Evolutionary conservation across 2,329 filamentous ascomycete genomes (phyloP).

Genomic region (Dendrostoma leiphaemia): DNA sequence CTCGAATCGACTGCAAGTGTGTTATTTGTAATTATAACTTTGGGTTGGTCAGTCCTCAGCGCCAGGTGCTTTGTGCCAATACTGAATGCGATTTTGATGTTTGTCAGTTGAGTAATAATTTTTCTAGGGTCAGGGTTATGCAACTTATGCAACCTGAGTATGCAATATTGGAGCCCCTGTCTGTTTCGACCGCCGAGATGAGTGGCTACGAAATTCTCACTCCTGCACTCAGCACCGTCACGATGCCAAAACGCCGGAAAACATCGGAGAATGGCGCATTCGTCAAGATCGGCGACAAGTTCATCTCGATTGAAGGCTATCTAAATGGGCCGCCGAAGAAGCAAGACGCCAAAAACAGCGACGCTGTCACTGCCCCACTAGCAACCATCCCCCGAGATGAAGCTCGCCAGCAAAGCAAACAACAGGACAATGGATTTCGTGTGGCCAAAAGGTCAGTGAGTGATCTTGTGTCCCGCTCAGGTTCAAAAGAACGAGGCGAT

Average conservation of each 20-base stretch:
- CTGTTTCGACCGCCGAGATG: no score
- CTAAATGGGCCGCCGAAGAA: slow-evolving; percentile 34
- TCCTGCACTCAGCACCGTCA: slow-evolving; percentile 21
- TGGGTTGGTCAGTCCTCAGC: no score
- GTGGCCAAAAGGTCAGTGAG: slow-evolving; percentile 25
- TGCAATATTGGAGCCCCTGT: no score
- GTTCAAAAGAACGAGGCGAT: slow-evolving; percentile 6
- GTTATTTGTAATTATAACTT: no score
- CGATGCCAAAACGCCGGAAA: slow-evolving; percentile 25
- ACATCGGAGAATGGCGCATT: slow-evolving; percentile 33
- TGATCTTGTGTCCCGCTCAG: not conserved
- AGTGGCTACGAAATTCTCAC: slow-evolving; percentile 10
- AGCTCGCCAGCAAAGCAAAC: not conserved
- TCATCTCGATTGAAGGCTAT: slow-evolving; percentile 50
- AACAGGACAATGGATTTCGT: not conserved
- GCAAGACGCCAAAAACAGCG: slow-evolving; percentile 16
- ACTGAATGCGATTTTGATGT: no score
- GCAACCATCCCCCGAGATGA: not conserved
- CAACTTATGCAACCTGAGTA: no score
- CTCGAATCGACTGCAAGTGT: no score
- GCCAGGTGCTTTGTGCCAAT: no score
- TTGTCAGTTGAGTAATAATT: no score
- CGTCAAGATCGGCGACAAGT: slow-evolving; percentile 46
- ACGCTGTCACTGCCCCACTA: not conserved
- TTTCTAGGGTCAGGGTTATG: no score